Percentiles rank a stretch among this genome's conserved stretches.
Conservation (phyloP, 163 green algal species). For the Prototheca wickerhamii region DNA sequence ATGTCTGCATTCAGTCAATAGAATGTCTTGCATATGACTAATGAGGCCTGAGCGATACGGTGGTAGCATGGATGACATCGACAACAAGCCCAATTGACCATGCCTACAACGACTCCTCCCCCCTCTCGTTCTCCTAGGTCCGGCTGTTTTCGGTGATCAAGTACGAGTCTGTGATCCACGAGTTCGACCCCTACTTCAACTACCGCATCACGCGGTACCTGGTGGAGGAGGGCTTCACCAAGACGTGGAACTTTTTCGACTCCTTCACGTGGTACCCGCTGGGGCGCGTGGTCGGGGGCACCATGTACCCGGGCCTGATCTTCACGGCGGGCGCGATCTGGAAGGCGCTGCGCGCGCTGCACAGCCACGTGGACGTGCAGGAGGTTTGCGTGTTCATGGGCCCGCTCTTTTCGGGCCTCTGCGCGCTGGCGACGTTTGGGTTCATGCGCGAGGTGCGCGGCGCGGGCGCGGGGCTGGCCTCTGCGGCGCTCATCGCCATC, state of each 20-base stretch:
- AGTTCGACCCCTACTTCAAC: constrained; percentile 79
- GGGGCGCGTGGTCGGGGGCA: constrained; percentile 79
- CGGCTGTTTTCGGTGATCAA: constrained; percentile 82
- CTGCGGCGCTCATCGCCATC: constrained; percentile 72
- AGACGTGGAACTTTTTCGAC: constrained; percentile 91
- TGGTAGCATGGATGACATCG: too few species aligned
- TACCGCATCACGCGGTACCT: constrained; percentile 78
- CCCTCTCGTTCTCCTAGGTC: constrained; percentile 12
- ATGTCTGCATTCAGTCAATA: too few species aligned
- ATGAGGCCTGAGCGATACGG: too few species aligned
- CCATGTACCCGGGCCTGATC: constrained; percentile 79
- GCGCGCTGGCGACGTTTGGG: constrained; percentile 73
- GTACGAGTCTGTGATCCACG: constrained; percentile 80
- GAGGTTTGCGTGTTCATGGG: constrained; percentile 96
- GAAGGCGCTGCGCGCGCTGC: constrained; percentile 68
- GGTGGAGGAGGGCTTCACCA: constrained; percentile 70
- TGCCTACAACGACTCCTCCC: too few species aligned
- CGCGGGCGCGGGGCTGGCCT: constrained; percentile 73
- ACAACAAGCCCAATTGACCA: too few species aligned
- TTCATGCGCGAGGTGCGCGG: constrained; percentile 67
- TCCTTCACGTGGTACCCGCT: constrained; percentile 85
- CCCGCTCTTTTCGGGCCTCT: constrained; percentile 84
- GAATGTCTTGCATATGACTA: too few species aligned
- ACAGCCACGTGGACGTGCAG: constrained; percentile 80
- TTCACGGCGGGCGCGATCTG: constrained; percentile 76